Evolutionary conservation across 768 basidiomycete species (phyloP).

Genomic region (Calocybe indica): DNA sequence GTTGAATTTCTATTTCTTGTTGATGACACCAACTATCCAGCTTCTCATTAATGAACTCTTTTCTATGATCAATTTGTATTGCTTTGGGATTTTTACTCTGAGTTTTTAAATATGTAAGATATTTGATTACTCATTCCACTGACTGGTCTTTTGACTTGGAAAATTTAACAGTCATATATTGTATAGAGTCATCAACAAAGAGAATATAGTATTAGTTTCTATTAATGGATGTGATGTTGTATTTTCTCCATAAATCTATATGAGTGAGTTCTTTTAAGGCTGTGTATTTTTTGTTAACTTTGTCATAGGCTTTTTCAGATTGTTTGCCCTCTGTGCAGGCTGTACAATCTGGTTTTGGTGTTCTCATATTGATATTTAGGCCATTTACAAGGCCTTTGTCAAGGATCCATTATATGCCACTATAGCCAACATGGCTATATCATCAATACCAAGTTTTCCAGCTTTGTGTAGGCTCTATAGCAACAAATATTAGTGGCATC

Average conservation of each 20-base stretch:
- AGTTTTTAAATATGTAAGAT: conserved; percentile 15
- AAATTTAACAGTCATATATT: conserved; percentile 5
- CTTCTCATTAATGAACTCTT: conserved; percentile 17
- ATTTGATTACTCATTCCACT: conserved; percentile 12
- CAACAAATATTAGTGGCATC: not conserved
- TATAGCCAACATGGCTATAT: conserved; percentile 2
- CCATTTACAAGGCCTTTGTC: conserved; percentile 1
- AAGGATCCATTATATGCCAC: not conserved
- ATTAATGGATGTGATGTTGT: not conserved
- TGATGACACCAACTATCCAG: conserved; percentile 9
- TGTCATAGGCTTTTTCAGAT: conserved; percentile 2
- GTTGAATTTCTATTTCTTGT: conserved; percentile 12
- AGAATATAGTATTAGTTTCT: not conserved
- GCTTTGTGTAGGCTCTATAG: not conserved
- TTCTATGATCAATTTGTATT: conserved; percentile 17
- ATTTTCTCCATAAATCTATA: not conserved
- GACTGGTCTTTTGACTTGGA: conserved; percentile 10
- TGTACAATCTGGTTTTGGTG: conserved; percentile 3
- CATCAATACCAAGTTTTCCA: not conserved
- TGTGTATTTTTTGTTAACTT: no score
- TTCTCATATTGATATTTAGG: not conserved
- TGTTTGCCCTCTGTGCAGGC: conserved; percentile 5
- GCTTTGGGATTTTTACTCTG: conserved; percentile 12
- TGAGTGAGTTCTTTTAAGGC: not conserved
- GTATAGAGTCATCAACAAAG: not conserved